Base-by-base conservation (phyloP, 1,284 basidiomycete species). In the Rhodotorula glutinis region DNA sequence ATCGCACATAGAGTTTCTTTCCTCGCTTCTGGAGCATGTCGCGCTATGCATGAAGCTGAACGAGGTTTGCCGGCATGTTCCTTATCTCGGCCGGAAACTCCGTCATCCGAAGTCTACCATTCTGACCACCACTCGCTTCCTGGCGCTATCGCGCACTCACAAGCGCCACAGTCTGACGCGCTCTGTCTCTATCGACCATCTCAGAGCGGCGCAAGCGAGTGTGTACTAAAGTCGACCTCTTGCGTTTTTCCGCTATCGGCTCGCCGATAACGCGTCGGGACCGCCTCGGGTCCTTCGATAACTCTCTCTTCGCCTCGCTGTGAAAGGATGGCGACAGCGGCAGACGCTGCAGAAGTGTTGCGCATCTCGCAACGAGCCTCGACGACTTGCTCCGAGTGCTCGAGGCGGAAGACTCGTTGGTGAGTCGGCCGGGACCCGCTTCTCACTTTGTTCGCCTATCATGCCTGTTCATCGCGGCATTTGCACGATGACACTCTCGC, bases 331-430 rank as follows among this genome's bases (percentile, higher is more conserved):
- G 13, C 25, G 47, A 40, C 14, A 19, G 23, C 54, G 2, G 7
- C 5, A 38, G 30, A 30, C 4, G 16, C 43, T 16, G 10, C 21
- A 19, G 29, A 53, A n/a, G 27, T 41, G 2, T 53, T 67, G 9
- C 51, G 56, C 25, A 43, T 63, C 25, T 67, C 66, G 53, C 66
- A 67, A 38, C 2, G 66, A 17, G 54, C 61, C 21, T 47, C 30
- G 16, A 60, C 27, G 17, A 57, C 49, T 25, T 67, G 66, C 40
- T 41, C 58, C 1, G 66, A 67, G 25, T 67, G 66, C 44, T 41
- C 41, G 13, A 51, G 58, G 23, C 27, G 62, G 58, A 25, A 53
- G 41, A 58, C 51, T 7, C 13, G 29, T 19, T 30, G 25, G 38
- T 53, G 8, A 17, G 25, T 41, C 30, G 0, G 25, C 49, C 43